A percentile compares a stretch with the other conserved stretches of the same genome.
phyloP scores from a whole-genome alignment of 1,284 basidiomycete species.

The Coniferiporia weirii region DNA sequence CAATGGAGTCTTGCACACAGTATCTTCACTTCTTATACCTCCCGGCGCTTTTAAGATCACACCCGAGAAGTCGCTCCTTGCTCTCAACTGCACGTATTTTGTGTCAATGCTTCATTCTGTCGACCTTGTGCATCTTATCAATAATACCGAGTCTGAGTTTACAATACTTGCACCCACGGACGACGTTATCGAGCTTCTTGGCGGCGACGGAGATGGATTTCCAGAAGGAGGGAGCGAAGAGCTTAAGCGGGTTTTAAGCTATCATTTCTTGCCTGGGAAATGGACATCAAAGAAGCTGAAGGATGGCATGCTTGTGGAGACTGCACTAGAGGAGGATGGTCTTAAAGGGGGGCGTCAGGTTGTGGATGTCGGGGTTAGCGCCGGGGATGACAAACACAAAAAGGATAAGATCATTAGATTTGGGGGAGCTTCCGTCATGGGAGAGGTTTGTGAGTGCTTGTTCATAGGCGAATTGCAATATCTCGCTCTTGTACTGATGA shows the following conservation, averaged over 20 bases:
- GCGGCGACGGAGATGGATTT: constrained; percentile 36
- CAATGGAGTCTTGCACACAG: constrained; percentile 92
- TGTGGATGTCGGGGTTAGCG: constrained; percentile 61
- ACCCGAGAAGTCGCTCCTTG: constrained; percentile 88
- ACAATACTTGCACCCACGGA: constrained; percentile 89
- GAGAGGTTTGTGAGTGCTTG: constrained; percentile 58
- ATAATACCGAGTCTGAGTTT: constrained; percentile 63
- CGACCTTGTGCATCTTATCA: constrained; percentile 72
- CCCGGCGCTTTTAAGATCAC: constrained; percentile 74
- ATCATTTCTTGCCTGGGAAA: constrained; percentile 84
- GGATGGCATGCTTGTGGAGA: constrained; percentile 74
- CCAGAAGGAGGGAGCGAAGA: constrained; percentile 63
- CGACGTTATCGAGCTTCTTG: constrained; percentile 68
- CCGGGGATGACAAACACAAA: constrained; percentile 37
- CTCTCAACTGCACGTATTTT: constrained; percentile 87
- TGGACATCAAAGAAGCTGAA: constrained; percentile 66
- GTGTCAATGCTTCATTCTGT: constrained; percentile 84
- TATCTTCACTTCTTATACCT: constrained; percentile 81
- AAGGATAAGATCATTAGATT: constrained; percentile 66
- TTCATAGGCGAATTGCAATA: not conserved
- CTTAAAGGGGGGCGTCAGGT: constrained; percentile 71
- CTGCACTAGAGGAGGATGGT: constrained; percentile 65
- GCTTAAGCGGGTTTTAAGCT: constrained; percentile 63
- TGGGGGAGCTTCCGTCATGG: constrained; percentile 78
- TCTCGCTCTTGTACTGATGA: constrained; percentile 16